Conservation (phyloP, 1,284 basidiomycete genomes). For the Marasmius tenuissimus region DNA sequence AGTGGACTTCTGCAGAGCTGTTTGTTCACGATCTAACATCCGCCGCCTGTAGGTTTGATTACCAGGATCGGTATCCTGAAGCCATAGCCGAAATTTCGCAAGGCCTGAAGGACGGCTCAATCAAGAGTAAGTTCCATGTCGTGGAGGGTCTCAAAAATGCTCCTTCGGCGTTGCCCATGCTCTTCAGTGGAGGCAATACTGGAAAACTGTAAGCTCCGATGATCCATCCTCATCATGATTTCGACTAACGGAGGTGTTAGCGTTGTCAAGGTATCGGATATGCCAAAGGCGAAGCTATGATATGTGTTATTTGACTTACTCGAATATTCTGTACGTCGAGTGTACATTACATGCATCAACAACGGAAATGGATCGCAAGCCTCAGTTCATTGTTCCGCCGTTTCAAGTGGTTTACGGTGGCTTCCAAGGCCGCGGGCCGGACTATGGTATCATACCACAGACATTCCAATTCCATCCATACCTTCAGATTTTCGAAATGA, state of each 20-base stretch:
- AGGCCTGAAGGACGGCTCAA: conserved; percentile 65
- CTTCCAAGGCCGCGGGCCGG: too few species aligned
- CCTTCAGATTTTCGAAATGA: too few species aligned
- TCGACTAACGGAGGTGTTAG: background rate
- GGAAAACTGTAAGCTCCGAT: conserved; percentile 73
- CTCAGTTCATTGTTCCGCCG: too few species aligned
- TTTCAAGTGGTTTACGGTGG: too few species aligned
- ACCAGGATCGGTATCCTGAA: conserved; percentile 51
- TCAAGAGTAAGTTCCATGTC: conserved; percentile 83
- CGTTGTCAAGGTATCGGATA: background rate
- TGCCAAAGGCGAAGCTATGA: background rate
- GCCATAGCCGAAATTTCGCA: conserved; percentile 56
- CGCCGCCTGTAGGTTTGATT: conserved; percentile 55
- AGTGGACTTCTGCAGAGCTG: conserved; percentile 19
- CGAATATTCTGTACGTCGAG: background rate
- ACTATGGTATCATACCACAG: too few species aligned
- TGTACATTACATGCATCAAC: too few species aligned
- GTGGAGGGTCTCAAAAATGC: conserved; percentile 72
- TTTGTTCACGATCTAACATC: conserved; percentile 1
- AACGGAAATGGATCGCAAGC: too few species aligned
- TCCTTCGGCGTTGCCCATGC: conserved; percentile 63
- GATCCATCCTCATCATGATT: background rate
- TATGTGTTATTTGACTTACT: background rate
- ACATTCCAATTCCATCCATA: too few species aligned
- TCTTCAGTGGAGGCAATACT: conserved; percentile 80